phyloP scores from a whole-genome alignment of 495 filamentous ascomycete genomes.

The Achaetomiella virescens region DNA sequence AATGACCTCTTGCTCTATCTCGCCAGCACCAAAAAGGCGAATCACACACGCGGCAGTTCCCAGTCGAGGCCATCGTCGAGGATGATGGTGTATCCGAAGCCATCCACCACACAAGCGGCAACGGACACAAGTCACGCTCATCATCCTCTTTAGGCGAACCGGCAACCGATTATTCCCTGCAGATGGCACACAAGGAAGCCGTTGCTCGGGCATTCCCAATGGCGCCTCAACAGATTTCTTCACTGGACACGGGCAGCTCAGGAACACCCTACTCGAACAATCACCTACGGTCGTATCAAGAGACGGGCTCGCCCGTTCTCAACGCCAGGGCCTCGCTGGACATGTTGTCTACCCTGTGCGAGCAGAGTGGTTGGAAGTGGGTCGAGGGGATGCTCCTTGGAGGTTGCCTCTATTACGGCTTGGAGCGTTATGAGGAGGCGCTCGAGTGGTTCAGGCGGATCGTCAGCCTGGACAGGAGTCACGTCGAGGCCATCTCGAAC shows the following conservation, averaged over 20 bases:
- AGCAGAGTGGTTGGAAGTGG: constrained; percentile 88
- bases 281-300: constrained; percentile 13
- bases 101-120: constrained; percentile 30
- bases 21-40: constrained; percentile 53
- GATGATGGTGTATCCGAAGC: constrained; percentile 44
- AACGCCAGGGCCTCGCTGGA: constrained; percentile 66
- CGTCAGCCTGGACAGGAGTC: constrained; percentile 70
- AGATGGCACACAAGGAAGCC: constrained; percentile 22
- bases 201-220: constrained; percentile 12
- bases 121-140: constrained; percentile 8
- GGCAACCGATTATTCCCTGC: constrained; percentile 17
- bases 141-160: constrained; percentile 9
- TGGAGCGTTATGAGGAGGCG: constrained; percentile 81
- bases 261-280: constrained; percentile 12
- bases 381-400: constrained; percentile 91
- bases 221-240: constrained; percentile 9
- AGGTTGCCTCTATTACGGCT: constrained; percentile 87
- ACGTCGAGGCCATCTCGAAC: constrained; percentile 94
- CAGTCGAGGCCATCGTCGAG: constrained; percentile 27
- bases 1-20: constrained; percentile 75
- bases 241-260: constrained; percentile 5
- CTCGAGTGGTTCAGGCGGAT: constrained; percentile 86
- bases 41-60: constrained; percentile 24
- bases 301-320: constrained; percentile 31
- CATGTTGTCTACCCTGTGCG: constrained; percentile 73